Evolutionary conservation across 192 early-diverging fungal genomes (phyloP).

Genomic region (Globomyces pollinis-pini): DNA sequence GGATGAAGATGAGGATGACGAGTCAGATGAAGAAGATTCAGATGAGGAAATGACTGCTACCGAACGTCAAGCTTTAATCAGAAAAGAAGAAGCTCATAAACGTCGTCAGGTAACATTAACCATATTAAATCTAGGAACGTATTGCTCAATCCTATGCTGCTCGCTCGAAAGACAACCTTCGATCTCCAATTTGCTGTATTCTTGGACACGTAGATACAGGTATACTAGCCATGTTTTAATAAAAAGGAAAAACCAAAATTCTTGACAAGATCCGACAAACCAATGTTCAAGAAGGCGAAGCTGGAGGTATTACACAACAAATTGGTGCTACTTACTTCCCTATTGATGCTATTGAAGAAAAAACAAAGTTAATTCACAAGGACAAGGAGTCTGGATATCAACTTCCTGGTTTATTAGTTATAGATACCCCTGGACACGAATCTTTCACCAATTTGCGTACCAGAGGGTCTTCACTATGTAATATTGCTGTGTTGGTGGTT

Average conservation of each 20-base stretch:
- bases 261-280: constrained; percentile 99
- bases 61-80: constrained; percentile 51
- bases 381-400: constrained; percentile 61
- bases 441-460: constrained; percentile 95
- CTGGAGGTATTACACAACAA: constrained; percentile 99
- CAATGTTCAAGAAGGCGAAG: constrained; percentile 98
- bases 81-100: constrained; percentile 72
- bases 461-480: constrained; percentile 94
- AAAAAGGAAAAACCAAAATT: constrained; percentile 83
- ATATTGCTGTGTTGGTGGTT: constrained; percentile 98
- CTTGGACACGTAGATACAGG: constrained; percentile 98
- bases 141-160: constrained; percentile 69
- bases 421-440: constrained; percentile 99
- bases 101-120: too few relatives aligned
- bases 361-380: constrained; percentile 73
- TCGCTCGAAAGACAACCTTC: constrained; percentile 79
- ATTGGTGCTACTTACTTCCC: constrained; percentile 99
- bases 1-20: constrained; percentile 23
- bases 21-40: constrained; percentile 16
- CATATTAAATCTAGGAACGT: constrained; percentile 55
- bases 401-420: constrained; percentile 87
- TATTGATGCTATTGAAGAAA: constrained; percentile 83
- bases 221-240: constrained; percentile 54
- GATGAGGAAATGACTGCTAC: constrained; percentile 58
- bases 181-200: constrained; percentile 97